A percentile compares a stretch with the other conserved stretches of the same genome.
Evolutionary conservation across 1,284 basidiomycete genomes (phyloP).

Genomic region (Thecaphora thlaspeos): DNA sequence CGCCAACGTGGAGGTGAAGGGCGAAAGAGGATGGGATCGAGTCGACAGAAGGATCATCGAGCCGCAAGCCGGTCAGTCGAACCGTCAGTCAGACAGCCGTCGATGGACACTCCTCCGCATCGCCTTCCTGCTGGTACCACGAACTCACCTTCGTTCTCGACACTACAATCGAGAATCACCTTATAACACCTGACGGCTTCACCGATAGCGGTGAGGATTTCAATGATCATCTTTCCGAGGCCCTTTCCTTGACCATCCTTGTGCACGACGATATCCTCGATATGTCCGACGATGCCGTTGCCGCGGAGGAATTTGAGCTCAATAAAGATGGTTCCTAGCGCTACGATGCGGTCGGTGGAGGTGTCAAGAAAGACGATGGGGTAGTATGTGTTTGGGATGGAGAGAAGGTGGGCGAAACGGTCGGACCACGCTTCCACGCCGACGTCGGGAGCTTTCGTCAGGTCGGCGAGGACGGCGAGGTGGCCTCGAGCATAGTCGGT

Average conservation of each 20-base stretch:
- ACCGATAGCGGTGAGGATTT: conserved; percentile 74
- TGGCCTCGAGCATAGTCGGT: conserved; percentile 83
- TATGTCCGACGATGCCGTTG: conserved; percentile 81
- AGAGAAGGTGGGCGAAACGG: conserved; percentile 31
- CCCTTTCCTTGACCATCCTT: conserved; percentile 82
- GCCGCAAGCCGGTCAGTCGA: too few species aligned
- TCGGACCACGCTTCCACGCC: conserved; percentile 64
- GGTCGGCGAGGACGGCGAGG: conserved; percentile 75
- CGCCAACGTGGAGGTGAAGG: too few species aligned
- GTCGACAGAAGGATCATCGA: too few species aligned
- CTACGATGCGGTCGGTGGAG: conserved; percentile 75
- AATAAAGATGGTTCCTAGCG: conserved; percentile 77
- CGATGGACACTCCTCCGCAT: too few species aligned
- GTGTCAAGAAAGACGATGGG: conserved; percentile 79
- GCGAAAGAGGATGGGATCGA: too few species aligned
- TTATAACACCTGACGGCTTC: conserved; percentile 80
- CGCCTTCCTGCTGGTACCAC: conserved; percentile 9
- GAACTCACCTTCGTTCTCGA: conserved; percentile 81
- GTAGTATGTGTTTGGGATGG: conserved; percentile 65
- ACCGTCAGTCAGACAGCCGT: too few species aligned
- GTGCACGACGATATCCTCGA: conserved; percentile 95
- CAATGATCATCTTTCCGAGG: conserved; percentile 81
- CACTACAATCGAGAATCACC: conserved; percentile 92
- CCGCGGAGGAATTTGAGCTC: conserved; percentile 89
- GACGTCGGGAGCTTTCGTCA: conserved; percentile 76